These are phyloP conservation scores for Begonia peltatifolia DNA, from an alignment of 306 rosid species.

Conservation along the genomic window DNA sequence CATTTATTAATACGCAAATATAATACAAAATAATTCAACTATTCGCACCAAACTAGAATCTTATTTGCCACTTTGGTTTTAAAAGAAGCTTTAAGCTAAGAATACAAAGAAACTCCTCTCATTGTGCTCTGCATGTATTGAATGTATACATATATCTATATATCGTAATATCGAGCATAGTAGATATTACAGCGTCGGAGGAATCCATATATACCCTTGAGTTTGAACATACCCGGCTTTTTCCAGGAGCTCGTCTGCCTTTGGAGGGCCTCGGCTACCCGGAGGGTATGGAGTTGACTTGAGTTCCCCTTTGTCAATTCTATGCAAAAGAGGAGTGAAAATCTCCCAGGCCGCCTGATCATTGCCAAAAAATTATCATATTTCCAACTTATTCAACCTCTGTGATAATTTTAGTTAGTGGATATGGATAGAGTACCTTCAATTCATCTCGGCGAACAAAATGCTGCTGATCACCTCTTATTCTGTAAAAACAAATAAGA, in stretches of 20 bases:
- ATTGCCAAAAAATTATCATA: conserved; percentile 4
- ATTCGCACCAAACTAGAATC: no score
- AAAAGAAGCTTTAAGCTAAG: no score
- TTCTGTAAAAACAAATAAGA: conserved; percentile 58
- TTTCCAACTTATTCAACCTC: no score
- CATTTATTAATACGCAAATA: no score
- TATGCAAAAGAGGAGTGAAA: conserved; percentile 89
- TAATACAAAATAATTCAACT: no score
- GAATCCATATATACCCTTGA: conserved; percentile 84
- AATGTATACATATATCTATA: no score
- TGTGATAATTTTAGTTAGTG: no score
- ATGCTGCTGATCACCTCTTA: conserved; percentile 92
- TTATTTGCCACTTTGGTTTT: no score
- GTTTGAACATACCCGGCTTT: conserved; percentile 88
- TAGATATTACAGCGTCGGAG: conserved; percentile 61
- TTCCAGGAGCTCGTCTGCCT: conserved; percentile 62
- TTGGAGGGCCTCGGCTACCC: conserved; percentile 86
- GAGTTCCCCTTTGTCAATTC: conserved; percentile 59
- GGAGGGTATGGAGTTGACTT: conserved; percentile 57
- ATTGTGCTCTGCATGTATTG: no score
- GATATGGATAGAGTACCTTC: conserved; percentile 58
- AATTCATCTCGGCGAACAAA: conserved; percentile 94
- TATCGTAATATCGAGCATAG: no score
- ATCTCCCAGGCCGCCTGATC: conserved; percentile 96
- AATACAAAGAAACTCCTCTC: no score